Percentiles rank a stretch among this genome's conserved stretches.
These are phyloP conservation scores for Diaporthe australafricana DNA, from an alignment of 2,329 filamentous ascomycete species.

Conservation along the genomic window DNA sequence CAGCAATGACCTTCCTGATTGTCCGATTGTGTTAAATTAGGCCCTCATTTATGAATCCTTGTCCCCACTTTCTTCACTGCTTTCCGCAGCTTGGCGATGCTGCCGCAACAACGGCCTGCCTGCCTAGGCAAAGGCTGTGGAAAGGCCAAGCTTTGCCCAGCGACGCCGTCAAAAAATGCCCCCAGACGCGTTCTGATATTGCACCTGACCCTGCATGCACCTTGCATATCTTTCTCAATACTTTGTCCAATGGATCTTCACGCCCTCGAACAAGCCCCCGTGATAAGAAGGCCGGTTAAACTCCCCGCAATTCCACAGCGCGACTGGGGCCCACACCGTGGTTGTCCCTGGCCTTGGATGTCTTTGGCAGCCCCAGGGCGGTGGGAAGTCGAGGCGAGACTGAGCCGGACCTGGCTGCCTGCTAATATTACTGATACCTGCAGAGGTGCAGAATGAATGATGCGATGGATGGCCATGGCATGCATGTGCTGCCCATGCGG, in stretches of 20 bases:
- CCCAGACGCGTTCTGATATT: conserved; percentile 2
- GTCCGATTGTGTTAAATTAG: conserved; percentile 5
- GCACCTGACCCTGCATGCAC: conserved; percentile 14
- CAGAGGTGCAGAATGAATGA: conserved; percentile 13
- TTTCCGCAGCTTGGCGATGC: neutral
- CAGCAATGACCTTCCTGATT: conserved; percentile 11
- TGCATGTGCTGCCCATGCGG: neutral
- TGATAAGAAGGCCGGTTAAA: conserved; percentile 24
- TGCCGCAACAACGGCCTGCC: conserved; percentile 14
- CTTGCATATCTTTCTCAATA: conserved; percentile 13
- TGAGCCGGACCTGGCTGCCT: neutral
- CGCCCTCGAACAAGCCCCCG: conserved; percentile 8
- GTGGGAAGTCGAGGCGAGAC: neutral
- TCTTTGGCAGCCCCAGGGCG: neutral
- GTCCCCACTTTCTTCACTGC: conserved; percentile 5
- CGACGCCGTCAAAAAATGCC: conserved; percentile 18
- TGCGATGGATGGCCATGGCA: neutral
- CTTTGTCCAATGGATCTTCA: conserved; percentile 12
- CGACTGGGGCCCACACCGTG: neutral
- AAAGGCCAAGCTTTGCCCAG: conserved; percentile 28
- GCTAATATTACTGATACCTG: neutral
- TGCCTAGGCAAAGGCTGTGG: conserved; percentile 6
- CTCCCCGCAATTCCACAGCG: neutral
- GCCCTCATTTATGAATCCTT: conserved; percentile 20
- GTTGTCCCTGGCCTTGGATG: neutral